A percentile compares a stretch with the other conserved stretches of the same genome.
phyloP scores from a whole-genome alignment of 768 basidiomycete genomes.

The Sutorius australiensis region DNA sequence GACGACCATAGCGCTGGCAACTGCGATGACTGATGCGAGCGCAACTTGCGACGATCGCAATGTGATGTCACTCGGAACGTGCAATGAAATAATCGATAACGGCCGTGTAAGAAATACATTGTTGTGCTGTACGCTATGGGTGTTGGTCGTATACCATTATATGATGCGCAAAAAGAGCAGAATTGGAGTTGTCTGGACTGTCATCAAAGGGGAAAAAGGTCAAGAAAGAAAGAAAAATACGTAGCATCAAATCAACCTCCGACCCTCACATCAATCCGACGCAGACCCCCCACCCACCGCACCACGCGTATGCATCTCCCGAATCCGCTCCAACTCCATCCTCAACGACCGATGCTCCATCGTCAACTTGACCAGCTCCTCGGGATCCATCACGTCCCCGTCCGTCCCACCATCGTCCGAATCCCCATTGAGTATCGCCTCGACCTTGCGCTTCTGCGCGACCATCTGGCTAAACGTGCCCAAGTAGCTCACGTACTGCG shows the following conservation, averaged over 20 bases:
- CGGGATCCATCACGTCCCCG: conserved; percentile 48
- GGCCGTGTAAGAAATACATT: too few relatives aligned
- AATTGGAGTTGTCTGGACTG: too few relatives aligned
- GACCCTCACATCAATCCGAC: conserved; percentile 10
- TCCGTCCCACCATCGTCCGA: conserved; percentile 43
- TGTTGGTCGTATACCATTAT: too few relatives aligned
- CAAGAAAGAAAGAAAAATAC: not conserved
- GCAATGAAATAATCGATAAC: too few relatives aligned
- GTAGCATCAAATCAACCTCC: not conserved
- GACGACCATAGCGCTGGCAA: too few relatives aligned
- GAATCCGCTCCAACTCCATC: conserved; percentile 54
- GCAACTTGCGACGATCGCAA: too few relatives aligned
- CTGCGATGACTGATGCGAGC: too few relatives aligned
- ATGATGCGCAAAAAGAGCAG: too few relatives aligned
- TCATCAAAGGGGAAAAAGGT: too few relatives aligned
- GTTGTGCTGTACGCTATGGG: too few relatives aligned
- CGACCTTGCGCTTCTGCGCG: conserved; percentile 49
- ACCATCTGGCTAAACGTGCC: conserved; percentile 43
- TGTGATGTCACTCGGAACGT: too few relatives aligned
- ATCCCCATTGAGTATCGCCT: conserved; percentile 50
- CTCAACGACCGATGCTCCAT: conserved; percentile 43
- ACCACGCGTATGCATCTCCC: conserved; percentile 33
- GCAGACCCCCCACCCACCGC: conserved; percentile 1
- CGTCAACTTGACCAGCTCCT: conserved; percentile 47
- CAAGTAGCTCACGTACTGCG: conserved; percentile 51